phyloP scores from a whole-genome alignment of 1,139 yeast genomes.

The Casaregolazyma lundiana region DNA sequence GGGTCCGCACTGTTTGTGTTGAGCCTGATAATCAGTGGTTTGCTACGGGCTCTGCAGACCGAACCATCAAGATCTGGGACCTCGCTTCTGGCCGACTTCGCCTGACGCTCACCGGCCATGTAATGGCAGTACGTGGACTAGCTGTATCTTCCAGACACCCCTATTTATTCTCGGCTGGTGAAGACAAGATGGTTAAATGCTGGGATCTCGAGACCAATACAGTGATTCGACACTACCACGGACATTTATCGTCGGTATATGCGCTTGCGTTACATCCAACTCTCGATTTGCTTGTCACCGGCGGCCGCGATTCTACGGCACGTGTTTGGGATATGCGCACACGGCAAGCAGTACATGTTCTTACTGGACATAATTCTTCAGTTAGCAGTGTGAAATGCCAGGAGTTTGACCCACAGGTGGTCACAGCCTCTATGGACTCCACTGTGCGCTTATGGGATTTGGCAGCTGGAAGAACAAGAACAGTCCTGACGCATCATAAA shows the following conservation, averaged over 20 bases:
- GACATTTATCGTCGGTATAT: slow-evolving; percentile 88
- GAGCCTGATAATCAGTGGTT: slow-evolving; percentile 92
- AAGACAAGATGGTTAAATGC: slow-evolving; percentile 90
- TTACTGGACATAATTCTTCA: slow-evolving; percentile 78
- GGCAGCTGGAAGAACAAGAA: slow-evolving; percentile 56
- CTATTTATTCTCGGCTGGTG: slow-evolving; percentile 86
- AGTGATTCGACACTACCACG: slow-evolving; percentile 83
- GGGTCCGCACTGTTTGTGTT: slow-evolving; percentile 76
- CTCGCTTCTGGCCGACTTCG: slow-evolving; percentile 65
- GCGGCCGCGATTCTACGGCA: slow-evolving; percentile 83
- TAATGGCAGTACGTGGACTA: slow-evolving; percentile 80
- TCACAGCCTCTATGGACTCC: slow-evolving; percentile 79
- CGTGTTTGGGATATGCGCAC: slow-evolving; percentile 94
- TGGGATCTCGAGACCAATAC: slow-evolving; percentile 92
- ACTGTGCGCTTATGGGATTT: slow-evolving; percentile 88
- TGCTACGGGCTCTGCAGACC: slow-evolving; percentile 85
- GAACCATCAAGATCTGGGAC: slow-evolving; percentile 91
- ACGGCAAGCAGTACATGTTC: slow-evolving; percentile 65
- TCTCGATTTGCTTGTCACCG: slow-evolving; percentile 78
- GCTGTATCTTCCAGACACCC: slow-evolving; percentile 74
- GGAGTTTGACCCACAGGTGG: slow-evolving; percentile 75
- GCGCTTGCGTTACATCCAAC: slow-evolving; percentile 83
- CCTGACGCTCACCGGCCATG: slow-evolving; percentile 82
- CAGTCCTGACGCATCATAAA: slow-evolving; percentile 75
- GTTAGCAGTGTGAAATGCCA: slow-evolving; percentile 66